Conservation (phyloP, 345 rosid species). For the Sapria himalayana region DNA sequence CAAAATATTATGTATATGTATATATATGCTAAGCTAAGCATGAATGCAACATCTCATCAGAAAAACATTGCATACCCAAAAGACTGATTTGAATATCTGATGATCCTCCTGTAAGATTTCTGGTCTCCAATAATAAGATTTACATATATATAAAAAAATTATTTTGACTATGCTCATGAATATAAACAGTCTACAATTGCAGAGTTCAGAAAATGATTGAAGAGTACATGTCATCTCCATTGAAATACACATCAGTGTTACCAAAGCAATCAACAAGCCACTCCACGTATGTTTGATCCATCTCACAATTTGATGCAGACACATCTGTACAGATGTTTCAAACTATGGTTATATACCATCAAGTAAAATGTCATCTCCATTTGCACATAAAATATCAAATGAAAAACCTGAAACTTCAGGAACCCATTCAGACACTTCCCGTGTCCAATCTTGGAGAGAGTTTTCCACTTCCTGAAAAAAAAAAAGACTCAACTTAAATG, state of each 20-base stretch:
- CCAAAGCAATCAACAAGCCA: slow-evolving; percentile 63
- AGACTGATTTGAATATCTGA: no score
- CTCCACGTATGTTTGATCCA: slow-evolving; percentile 40
- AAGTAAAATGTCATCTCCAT: slow-evolving; percentile 5
- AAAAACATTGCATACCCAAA: no score
- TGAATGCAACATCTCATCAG: no score
- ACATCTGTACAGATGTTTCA: slow-evolving; percentile 16
- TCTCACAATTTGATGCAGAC: slow-evolving; percentile 32
- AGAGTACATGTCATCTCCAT: slow-evolving; percentile 50
- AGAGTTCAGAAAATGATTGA: no score
- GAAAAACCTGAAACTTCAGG: slow-evolving; percentile 50
- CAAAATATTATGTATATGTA: no score
- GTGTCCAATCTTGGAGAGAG: slow-evolving; percentile 32
- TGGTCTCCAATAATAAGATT: no score
- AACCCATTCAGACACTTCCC: slow-evolving; percentile 30
- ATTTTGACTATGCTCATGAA: no score
- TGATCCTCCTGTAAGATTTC: no score
- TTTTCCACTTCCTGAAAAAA: slow-evolving; percentile 41
- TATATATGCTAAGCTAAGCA: no score
- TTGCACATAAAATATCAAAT: slow-evolving; percentile 5
- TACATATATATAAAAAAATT: no score
- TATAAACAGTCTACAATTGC: no score
- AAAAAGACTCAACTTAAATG: no score
- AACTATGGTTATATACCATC: slow-evolving; percentile 5
- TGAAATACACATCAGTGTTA: slow-evolving; percentile 28